phyloP scores from a whole-genome alignment of 805 yeast genomes.

The Priceomyces medius region DNA sequence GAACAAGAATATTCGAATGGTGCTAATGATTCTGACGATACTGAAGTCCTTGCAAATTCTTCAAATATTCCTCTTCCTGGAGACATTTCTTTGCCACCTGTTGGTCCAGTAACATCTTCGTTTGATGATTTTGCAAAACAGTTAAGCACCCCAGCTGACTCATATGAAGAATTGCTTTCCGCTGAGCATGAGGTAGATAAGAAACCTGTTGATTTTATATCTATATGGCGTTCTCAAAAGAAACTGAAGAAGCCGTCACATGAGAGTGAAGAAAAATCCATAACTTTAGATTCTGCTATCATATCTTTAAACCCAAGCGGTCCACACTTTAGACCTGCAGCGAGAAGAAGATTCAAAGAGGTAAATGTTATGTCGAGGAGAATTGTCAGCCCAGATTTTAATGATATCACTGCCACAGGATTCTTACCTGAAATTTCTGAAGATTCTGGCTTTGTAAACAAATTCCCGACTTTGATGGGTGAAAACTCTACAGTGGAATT shows the following conservation, averaged over 20 bases:
- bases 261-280: constrained; percentile 7
- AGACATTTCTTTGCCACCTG: constrained; percentile 35
- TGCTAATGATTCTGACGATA: constrained; percentile 11
- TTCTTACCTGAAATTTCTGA: constrained; percentile 48
- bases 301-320: background rate
- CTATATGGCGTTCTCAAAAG: constrained; percentile 43
- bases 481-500: constrained; percentile 11
- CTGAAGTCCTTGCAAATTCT: constrained; percentile 41
- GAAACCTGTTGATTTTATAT: constrained; percentile 27
- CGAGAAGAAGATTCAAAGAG: constrained; percentile 35
- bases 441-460: constrained; percentile 49
- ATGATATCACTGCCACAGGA: constrained; percentile 40
- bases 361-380: constrained; percentile 43
- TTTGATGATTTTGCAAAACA: constrained; percentile 39
- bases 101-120: constrained; percentile 42
- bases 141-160: constrained; percentile 15
- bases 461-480: constrained; percentile 35
- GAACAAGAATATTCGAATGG: background rate
- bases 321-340: constrained; percentile 28
- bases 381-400: constrained; percentile 42
- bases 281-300: background rate
- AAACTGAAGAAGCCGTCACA: constrained; percentile 15
- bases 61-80: constrained; percentile 39
- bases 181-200: constrained; percentile 40
- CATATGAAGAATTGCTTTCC: constrained; percentile 40